Conservation (phyloP, 129 eudicot genomes). For the Scalesia atractyloides region DNA sequence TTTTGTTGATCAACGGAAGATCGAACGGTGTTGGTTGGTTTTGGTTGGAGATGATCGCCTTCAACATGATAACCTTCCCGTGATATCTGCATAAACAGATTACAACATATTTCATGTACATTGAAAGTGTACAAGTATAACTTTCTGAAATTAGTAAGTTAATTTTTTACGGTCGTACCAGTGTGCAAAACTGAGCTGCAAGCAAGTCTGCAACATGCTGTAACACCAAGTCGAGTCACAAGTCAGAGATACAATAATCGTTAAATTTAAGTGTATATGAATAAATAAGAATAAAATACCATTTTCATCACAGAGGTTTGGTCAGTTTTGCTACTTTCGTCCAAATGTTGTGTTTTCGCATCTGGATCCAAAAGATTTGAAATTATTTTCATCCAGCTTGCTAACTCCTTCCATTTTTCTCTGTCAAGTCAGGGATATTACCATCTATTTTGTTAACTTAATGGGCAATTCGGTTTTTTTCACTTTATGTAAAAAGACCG, state of each 20-base stretch:
- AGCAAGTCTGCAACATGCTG: constrained; percentile 95
- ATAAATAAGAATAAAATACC: neutral
- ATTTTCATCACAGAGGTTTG: no score
- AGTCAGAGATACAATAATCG: constrained; percentile 29
- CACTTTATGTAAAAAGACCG: no score
- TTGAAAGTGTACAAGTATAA: neutral
- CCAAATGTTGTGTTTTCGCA: no score
- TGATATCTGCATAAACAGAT: constrained; percentile 54
- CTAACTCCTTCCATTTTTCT: no score
- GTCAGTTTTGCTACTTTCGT: no score
- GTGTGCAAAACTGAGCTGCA: constrained; percentile 67
- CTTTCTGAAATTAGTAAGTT: neutral
- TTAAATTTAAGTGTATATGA: neutral
- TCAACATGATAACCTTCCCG: constrained; percentile 81
- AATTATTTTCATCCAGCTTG: no score
- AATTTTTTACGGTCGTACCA: constrained; percentile 48
- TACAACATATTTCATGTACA: neutral
- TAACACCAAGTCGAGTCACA: constrained; percentile 20
- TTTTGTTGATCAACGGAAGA: constrained; percentile 44
- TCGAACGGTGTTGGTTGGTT: constrained; percentile 48
- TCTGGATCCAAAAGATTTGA: no score
- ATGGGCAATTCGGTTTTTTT: no score
- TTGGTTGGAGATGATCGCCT: constrained; percentile 66
- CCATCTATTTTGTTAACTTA: no score
- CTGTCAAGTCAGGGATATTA: no score